Base-by-base conservation (phyloP, 2,329 filamentous ascomycete species). In the Corinectria fuckeliana region DNA sequence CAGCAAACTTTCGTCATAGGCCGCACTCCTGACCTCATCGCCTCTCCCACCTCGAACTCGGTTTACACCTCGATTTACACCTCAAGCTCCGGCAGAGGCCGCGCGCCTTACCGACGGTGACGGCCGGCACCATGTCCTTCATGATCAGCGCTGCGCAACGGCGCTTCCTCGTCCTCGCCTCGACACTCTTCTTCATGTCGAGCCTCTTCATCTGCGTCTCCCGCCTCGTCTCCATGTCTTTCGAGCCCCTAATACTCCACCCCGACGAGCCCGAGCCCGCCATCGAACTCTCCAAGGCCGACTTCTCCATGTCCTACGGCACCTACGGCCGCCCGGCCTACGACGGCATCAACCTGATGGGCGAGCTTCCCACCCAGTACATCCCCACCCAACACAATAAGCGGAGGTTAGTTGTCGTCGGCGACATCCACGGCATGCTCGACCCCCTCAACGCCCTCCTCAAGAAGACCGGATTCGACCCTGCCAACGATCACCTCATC, bases 371-470 rank as follows among this genome's bases (percentile, higher is more conserved):
- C 10, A 53, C 61, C 9, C 50, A 70, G 36, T 53, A 72, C 44
- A 59, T 77, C 16, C 71, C 75, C 3, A 78, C 77, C 3, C 44
- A 68, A 23, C 57, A 73, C 18, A 77, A 79, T 34, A 69, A 78
- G 20, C 86, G 84, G 53, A 82, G 93, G 16, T 79, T 99, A 21
- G 80, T 98, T 30, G 82, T 98, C 61, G 82, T 98, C 30, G 94
- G 95, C 54, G 95, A 99, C 77, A 92, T 98, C 13, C 94, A 98
- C 78, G 95, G 95, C 48, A 95, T 95, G 80, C 86, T 86, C 67
- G 74, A 84, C 11, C 85, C 92, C 61, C 81, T 92, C 72, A 77
- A 81, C 73, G 72, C 81, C 14, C 81, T 98, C 11, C 82, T 98
- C 23, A 73, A 83, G 5, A 88, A 91, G 70, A 78, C 90, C 20